Conservation (phyloP, 2,329 filamentous ascomycete genomes). For the Escovopsis sp. region DNA sequence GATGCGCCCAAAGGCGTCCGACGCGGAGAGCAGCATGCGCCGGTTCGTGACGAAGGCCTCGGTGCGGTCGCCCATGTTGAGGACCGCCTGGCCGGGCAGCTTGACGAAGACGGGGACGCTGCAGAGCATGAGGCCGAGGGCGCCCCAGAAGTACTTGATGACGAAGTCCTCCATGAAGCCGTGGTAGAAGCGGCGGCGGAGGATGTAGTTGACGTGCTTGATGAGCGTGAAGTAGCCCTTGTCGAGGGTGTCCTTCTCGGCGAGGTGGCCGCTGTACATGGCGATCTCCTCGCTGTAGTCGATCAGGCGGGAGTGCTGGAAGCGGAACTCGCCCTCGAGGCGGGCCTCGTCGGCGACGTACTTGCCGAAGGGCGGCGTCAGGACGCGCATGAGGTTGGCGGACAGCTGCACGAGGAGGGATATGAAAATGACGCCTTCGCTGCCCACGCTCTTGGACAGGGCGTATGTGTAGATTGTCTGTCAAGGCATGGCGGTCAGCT, state of each 20-base stretch:
- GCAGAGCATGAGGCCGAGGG: constrained; percentile 78
- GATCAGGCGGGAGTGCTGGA: constrained; percentile 86
- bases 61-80: constrained; percentile 56
- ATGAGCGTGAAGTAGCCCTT: constrained; percentile 98
- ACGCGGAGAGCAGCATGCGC: constrained; percentile 80
- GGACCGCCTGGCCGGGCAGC: constrained; percentile 53
- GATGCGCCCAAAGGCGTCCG: constrained; percentile 85
- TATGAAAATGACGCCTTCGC: constrained; percentile 93
- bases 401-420: constrained; percentile 84
- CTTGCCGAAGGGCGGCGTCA: constrained; percentile 93
- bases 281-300: constrained; percentile 94
- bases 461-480: constrained; percentile 86
- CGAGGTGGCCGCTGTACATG: constrained; percentile 79
- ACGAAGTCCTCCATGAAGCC: constrained; percentile 99
- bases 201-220: constrained; percentile 94
- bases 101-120: constrained; percentile 94
- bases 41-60: constrained; percentile 86
- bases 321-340: constrained; percentile 89
- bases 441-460: constrained; percentile 85
- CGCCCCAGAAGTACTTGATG: constrained; percentile 99
- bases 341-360: constrained; percentile 94
- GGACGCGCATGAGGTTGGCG: constrained; percentile 78
- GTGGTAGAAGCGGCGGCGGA: constrained; percentile 83
- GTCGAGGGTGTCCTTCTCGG: constrained; percentile 90
- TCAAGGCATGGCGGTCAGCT: constrained; percentile 11